Percentiles rank a stretch among this genome's conserved stretches.
phyloP scores from a whole-genome alignment of 352 stramenopile species.

The Globisporangium echinulatum region DNA sequence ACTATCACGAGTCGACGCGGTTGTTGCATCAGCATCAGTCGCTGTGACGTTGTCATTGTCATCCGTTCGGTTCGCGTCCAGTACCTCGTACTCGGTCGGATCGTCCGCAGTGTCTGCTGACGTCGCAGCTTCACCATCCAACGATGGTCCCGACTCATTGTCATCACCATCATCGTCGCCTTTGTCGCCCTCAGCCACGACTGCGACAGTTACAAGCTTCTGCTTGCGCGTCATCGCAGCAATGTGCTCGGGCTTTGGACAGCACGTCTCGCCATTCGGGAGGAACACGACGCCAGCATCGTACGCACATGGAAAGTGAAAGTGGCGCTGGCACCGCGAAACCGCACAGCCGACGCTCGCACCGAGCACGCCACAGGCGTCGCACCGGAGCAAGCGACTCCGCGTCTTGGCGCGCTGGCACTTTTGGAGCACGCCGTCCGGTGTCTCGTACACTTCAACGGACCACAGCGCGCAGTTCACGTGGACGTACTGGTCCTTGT shows the following conservation, averaged over 20 bases:
- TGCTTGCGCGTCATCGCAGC: slow-evolving; percentile 35
- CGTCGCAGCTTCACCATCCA: too few relatives aligned
- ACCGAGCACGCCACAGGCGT: slow-evolving; percentile 84
- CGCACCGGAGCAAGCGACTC: slow-evolving; percentile 86
- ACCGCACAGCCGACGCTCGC: slow-evolving; percentile 90
- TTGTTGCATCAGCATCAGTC: too few relatives aligned
- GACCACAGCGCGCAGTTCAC: slow-evolving; percentile 92
- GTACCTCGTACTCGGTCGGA: too few relatives aligned
- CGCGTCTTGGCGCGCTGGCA: slow-evolving; percentile 87
- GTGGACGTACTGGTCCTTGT: slow-evolving; percentile 88
- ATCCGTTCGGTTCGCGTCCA: too few relatives aligned
- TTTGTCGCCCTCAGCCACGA: background rate
- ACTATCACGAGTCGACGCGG: too few relatives aligned
- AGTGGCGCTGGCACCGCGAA: slow-evolving; percentile 85
- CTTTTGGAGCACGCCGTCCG: slow-evolving; percentile 58
- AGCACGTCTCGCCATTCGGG: slow-evolving; percentile 64
- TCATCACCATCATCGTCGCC: background rate
- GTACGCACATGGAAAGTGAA: slow-evolving; percentile 91
- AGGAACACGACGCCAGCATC: slow-evolving; percentile 69
- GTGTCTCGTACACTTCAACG: slow-evolving; percentile 88
- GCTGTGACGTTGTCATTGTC: too few relatives aligned
- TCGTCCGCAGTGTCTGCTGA: too few relatives aligned
- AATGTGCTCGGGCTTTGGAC: slow-evolving; percentile 41
- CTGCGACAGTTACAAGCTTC: background rate
- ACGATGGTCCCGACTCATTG: too few relatives aligned